Evolutionary conservation across 257 asterid genomes (phyloP).

Genomic region (Przewalskia tangutica): DNA sequence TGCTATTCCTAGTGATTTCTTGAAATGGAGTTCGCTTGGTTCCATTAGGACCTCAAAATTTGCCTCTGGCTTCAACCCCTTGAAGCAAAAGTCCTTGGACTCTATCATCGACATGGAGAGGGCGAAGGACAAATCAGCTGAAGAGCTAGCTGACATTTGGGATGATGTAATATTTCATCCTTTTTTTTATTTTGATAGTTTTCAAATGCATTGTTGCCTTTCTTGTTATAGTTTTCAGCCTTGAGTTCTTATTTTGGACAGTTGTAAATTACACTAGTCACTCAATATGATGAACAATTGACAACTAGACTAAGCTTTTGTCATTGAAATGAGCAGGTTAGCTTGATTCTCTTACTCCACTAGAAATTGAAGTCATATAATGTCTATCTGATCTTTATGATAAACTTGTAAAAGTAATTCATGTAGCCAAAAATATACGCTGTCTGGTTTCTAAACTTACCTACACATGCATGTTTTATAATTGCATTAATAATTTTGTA

Average conservation of each 20-base stretch:
- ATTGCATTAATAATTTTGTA: background rate
- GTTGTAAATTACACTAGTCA: background rate
- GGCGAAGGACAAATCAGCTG: conserved; percentile 60
- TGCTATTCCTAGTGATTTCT: conserved; percentile 25
- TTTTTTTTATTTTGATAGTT: background rate
- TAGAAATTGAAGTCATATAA: background rate
- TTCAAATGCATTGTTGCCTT: background rate
- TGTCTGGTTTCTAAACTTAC: background rate
- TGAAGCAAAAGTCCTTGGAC: conserved; percentile 61
- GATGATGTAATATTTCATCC: conserved; percentile 55
- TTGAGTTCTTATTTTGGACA: background rate
- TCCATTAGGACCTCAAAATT: conserved; percentile 51
- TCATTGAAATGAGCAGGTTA: background rate
- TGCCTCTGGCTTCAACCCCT: conserved; percentile 69
- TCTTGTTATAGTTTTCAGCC: background rate
- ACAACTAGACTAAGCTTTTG: background rate
- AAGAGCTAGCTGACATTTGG: conserved; percentile 80
- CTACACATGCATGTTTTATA: background rate
- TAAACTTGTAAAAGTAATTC: background rate
- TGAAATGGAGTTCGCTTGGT: conserved; percentile 39
- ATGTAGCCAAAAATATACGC: background rate
- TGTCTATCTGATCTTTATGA: background rate
- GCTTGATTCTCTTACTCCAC: background rate
- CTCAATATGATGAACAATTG: background rate
- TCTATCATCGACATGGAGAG: conserved; percentile 67